Evolutionary conservation across 2,329 filamentous ascomycete species (phyloP), one percentile per base, ranked within the genome.

Genomic region (Zopfia rhizophila): DNA sequence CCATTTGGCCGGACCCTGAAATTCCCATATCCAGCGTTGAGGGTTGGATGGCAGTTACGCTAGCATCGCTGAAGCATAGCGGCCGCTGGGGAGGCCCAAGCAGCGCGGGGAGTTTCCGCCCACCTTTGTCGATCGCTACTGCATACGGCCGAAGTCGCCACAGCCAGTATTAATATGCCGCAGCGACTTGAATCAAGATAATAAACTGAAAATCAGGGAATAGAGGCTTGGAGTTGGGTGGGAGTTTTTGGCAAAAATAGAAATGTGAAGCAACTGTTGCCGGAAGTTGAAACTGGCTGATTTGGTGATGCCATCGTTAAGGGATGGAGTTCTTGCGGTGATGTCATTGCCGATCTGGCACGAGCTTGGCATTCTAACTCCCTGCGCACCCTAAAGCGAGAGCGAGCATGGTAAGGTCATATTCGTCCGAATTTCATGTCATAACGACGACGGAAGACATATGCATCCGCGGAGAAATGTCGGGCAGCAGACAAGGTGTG

Each of bases 341-440:
- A 63, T 65, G 63, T 65, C 63, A 66, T 63, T 24, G 47, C 27
- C 22, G 13, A 32, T 25, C 47, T 53, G 55, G 53, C 53, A 50
- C 7, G 7, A 17, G 42, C 44, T 59, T 48, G 48, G 48, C 28
- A 22, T 45, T 27, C 38, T 19, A 37, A 24, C 29, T 46, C 12
- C 11, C 37, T 31, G 22, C 36, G 38, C 41, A 45, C n/a, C n/a
- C n/a, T n/a, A n/a, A n/a, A n/a, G n/a, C n/a, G n/a, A n/a, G n/a
- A n/a, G n/a, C n/a, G n/a, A n/a, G n/a, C n/a, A n/a, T n/a, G n/a
- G n/a, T n/a, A n/a, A n/a, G n/a, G n/a, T n/a, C n/a, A n/a, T n/a
- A n/a, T n/a, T n/a, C n/a, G n/a, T n/a, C n/a, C n/a, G n/a, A n/a
- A n/a, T n/a, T n/a, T n/a, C n/a, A n/a, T n/a, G n/a, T n/a, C n/a